These are phyloP conservation scores for Gentiana dahurica DNA, from an alignment of 257 asterid genomes.

Conservation along the genomic window DNA sequence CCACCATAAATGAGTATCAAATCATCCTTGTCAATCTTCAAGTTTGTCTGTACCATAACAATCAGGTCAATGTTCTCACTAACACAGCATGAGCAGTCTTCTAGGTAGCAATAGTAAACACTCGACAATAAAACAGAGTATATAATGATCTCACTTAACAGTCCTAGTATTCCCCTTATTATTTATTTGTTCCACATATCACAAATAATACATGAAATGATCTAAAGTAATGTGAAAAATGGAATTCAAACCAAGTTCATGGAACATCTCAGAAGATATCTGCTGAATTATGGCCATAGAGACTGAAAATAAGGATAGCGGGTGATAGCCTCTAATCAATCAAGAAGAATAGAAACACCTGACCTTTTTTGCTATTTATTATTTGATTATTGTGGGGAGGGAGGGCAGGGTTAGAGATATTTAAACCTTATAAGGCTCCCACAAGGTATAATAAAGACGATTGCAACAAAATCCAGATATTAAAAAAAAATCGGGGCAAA, in stretches of 20 bases:
- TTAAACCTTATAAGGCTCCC: too few species aligned
- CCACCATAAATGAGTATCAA: slow-evolving; percentile 57
- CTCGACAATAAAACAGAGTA: neutral
- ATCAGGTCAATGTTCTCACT: slow-evolving; percentile 9
- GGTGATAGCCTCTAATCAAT: too few species aligned
- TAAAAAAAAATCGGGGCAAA: neutral
- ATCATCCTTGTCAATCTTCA: slow-evolving; percentile 59
- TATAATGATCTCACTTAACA: neutral
- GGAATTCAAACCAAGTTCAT: slow-evolving; percentile 1
- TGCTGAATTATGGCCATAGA: too few species aligned
- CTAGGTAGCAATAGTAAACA: neutral
- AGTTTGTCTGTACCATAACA: slow-evolving; percentile 44
- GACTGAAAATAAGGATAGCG: too few species aligned
- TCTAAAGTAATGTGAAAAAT: neutral
- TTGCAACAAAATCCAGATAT: neutral
- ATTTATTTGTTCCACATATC: neutral
- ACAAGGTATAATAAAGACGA: too few species aligned
- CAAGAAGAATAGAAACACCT: too few species aligned
- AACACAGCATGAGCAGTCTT: neutral
- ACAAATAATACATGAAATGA: neutral
- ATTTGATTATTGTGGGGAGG: too few species aligned
- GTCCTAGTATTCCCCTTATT: neutral
- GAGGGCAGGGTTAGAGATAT: too few species aligned
- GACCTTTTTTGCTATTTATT: too few species aligned
- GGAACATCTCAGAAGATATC: too few species aligned